Evolutionary conservation across 768 basidiomycete genomes (phyloP), one percentile per base, ranked within the genome.

Genomic region (Podaxis pistillaris): DNA sequence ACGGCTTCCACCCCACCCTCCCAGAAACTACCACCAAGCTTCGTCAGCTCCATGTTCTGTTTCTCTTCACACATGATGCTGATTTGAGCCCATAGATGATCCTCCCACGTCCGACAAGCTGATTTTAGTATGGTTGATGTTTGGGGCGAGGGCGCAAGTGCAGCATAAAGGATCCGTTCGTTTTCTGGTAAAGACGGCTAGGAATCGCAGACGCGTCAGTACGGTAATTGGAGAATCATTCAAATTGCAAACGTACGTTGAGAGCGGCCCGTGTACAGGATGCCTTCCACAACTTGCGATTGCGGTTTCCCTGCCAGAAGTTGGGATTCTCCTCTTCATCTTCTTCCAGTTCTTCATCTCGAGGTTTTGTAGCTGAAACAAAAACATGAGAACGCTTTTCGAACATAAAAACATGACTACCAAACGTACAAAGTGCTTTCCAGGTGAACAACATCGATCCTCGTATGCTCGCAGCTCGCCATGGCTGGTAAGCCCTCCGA

Each of bases 21-120:
- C 94, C 95, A 96, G 71, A 92, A 96, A 46, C 89, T 85, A 0
- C 87, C 88, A 0, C 89, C 87, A 5, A 93, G 71, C 41, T 83
- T 80, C 9, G 79, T 72, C 69, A 98, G 82, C 64, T 90, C 87
- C 33, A 79, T 81, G 50, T 86, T 88, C 70, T 90, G 83, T 63
- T 90, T 87, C 67, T 93, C 88, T 70, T 96, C 93, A 68, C 91
- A 89, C 41, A 93, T 78, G 54, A 93, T 81, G 67, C 87, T 87
- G 56, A 95, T 78, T 62, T 92, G 89, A 0, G 92, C 93, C 97
- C 97, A 99, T 0, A 98, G 79, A 70, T 96, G 89, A 69, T 99
- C 97, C 69, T 96, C 92, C 96, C 96, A 98, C 22, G 91, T 90
- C 37, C 87, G 76, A 69, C 93, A 96, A 2, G 90, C 86, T 0